Evolutionary conservation across 768 basidiomycete species (phyloP).

Genomic region (Trametes punicea): DNA sequence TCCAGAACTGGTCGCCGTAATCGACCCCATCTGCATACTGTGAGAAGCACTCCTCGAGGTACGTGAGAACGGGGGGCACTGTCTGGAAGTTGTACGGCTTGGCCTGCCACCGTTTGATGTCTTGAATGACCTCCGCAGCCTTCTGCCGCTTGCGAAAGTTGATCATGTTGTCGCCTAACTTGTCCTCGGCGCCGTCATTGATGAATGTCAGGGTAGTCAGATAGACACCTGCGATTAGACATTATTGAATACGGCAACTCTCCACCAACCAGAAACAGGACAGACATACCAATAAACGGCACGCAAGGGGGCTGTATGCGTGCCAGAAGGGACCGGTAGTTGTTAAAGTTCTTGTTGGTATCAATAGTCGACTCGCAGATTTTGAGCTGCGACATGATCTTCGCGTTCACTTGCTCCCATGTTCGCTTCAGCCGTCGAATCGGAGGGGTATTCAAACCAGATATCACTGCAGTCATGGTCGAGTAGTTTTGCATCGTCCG

Average conservation of each 20-base stretch:
- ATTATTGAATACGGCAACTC: not conserved
- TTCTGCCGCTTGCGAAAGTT: constrained; percentile 96
- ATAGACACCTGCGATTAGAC: constrained; percentile 72
- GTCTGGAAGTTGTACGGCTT: constrained; percentile 82
- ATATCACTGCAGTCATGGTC: constrained; percentile 94
- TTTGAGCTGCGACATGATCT: constrained; percentile 68
- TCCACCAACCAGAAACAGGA: not conserved
- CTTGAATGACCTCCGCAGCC: constrained; percentile 93
- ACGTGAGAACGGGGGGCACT: constrained; percentile 64
- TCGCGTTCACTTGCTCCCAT: constrained; percentile 83
- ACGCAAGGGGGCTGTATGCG: constrained; percentile 89
- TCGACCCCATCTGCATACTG: constrained; percentile 66
- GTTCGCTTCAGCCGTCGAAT: constrained; percentile 91
- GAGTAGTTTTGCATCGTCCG: constrained; percentile 90
- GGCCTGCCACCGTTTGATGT: constrained; percentile 95
- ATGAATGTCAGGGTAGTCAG: constrained; percentile 97
- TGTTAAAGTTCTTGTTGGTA: constrained; percentile 90
- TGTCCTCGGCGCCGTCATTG: constrained; percentile 93
- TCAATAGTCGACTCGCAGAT: constrained; percentile 88
- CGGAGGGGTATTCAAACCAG: constrained; percentile 90
- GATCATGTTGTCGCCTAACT: constrained; percentile 71
- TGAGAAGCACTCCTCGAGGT: constrained; percentile 75
- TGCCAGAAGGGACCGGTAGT: constrained; percentile 82
- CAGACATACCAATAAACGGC: constrained; percentile 82
- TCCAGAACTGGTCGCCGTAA: constrained; percentile 78